Percentiles rank a stretch among this genome's conserved stretches.
Evolutionary conservation across 257 asterid species (phyloP).

Genomic region (Ballota nigra): DNA sequence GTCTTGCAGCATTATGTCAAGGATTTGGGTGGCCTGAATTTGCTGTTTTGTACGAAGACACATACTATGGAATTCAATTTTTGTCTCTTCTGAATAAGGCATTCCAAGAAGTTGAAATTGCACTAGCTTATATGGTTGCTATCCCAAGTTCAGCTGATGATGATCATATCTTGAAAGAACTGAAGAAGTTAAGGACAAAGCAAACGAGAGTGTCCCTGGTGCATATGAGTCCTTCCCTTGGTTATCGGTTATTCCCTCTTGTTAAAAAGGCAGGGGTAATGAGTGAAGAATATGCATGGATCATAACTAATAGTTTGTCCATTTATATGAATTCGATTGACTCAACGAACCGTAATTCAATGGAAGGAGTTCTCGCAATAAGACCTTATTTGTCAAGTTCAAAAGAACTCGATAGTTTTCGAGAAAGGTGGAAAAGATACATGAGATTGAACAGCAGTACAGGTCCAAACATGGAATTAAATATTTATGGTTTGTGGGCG

Average conservation of each 20-base stretch:
- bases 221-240: slow-evolving; percentile 45
- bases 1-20: slow-evolving; percentile 47
- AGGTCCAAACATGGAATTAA: slow-evolving; percentile 32
- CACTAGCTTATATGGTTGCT: slow-evolving; percentile 26
- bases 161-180: slow-evolving; percentile 24
- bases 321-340: slow-evolving; percentile 42
- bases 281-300: slow-evolving; percentile 62
- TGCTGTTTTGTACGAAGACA: slow-evolving; percentile 48
- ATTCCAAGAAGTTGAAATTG: slow-evolving; percentile 35
- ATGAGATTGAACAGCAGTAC: no score
- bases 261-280: slow-evolving; percentile 44
- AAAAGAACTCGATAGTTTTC: slow-evolving; percentile 35
- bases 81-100: slow-evolving; percentile 41
- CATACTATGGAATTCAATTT: slow-evolving; percentile 43
- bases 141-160: slow-evolving; percentile 33
- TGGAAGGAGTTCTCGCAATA: slow-evolving; percentile 70
- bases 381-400: slow-evolving; percentile 46
- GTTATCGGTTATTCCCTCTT: slow-evolving; percentile 31
- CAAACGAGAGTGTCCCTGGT: slow-evolving; percentile 51
- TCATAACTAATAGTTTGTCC: slow-evolving; percentile 54
- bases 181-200: slow-evolving; percentile 22
- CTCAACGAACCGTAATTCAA: slow-evolving; percentile 34
- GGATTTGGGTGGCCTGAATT: slow-evolving; percentile 45
- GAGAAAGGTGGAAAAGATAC: slow-evolving; percentile 46
- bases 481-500: slow-evolving; percentile 56